Evolutionary conservation across 192 early-diverging fungal genomes (phyloP).

Genomic region (Backusella macrospora): DNA sequence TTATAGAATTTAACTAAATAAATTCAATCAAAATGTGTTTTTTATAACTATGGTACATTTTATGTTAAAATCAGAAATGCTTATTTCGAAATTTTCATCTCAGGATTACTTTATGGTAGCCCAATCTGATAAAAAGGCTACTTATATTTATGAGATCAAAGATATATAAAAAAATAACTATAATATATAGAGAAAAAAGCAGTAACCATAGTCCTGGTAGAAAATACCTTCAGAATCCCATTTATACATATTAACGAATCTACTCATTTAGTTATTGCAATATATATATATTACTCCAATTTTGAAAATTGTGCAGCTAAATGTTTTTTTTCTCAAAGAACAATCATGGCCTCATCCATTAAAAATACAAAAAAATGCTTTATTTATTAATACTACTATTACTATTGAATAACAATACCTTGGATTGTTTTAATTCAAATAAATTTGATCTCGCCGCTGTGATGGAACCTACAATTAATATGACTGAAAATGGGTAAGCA

Average conservation of each 20-base stretch:
- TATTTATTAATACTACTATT: no score
- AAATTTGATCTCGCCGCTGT: constrained; percentile 56
- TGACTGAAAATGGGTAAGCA: constrained; percentile 66
- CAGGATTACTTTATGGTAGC: neutral
- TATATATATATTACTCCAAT: neutral
- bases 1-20: no score
- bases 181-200: neutral
- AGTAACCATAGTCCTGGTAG: neutral
- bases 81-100: neutral
- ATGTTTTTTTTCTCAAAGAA: neutral
- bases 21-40: no score
- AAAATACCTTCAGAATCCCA: neutral
- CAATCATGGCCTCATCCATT: neutral
- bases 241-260: neutral
- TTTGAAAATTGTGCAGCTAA: neutral
- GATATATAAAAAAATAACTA: neutral
- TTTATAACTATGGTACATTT: no score
- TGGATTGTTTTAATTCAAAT: constrained; percentile 63
- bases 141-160: neutral
- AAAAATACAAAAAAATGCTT: no score
- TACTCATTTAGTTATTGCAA: neutral
- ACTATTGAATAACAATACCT: constrained; percentile 68
- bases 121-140: neutral
- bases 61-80: no score
- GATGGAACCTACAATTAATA: constrained; percentile 64